Base-by-base conservation (phyloP, 2,329 filamentous ascomycete species). In the Fusarium algeriense region DNA sequence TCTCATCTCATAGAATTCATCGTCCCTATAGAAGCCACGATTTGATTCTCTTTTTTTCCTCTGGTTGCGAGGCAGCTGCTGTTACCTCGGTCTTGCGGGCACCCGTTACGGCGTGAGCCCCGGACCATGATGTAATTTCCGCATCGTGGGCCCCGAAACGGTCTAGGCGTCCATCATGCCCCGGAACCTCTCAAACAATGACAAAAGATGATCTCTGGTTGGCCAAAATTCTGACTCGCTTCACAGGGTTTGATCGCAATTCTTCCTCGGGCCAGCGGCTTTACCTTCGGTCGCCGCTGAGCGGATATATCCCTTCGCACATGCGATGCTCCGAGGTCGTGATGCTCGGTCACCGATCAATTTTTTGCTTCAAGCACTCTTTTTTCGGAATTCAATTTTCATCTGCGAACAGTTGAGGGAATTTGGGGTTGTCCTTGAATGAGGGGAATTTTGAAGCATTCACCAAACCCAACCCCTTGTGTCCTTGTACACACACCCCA, bases 241-340 rank as follows among this genome's bases (percentile, higher is more conserved):
- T 43, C 58, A 15, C 60, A 59, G 57, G 64, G 49, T 55, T 54
- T 60, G 54, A 48, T 38, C 49, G 45, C 35, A 44, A 60, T 44
- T 54, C 45, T 58, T 54, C 67, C 69, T 77, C 75, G 75, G 75
- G 63, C 71, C 67, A 77, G 58, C 75, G 75, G 75, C 72, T 75
- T 77, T 77, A 62, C 58, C 63, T 71, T 77, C 75, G 75, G 75
- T 76, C 74, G 73, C 75, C 75, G 72, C 32, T 28, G 14, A 37
- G 46, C 65, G 46, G 37, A 52, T 19, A 52, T 52, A 52, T 40
- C 34, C 62, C 52, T 68, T 77, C 75, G 72, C 70, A 71, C 45
- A 61, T 74, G 67, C 75, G 75, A 74, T 62, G 30, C 54, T 62
- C 67, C 73, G 71, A 75, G 69, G 54, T 28, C 57, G 64, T 53